A percentile compares a stretch with the other conserved stretches of the same genome.
Conservation (phyloP, 495 filamentous ascomycete species). For the Lichenothelia convexa region DNA sequence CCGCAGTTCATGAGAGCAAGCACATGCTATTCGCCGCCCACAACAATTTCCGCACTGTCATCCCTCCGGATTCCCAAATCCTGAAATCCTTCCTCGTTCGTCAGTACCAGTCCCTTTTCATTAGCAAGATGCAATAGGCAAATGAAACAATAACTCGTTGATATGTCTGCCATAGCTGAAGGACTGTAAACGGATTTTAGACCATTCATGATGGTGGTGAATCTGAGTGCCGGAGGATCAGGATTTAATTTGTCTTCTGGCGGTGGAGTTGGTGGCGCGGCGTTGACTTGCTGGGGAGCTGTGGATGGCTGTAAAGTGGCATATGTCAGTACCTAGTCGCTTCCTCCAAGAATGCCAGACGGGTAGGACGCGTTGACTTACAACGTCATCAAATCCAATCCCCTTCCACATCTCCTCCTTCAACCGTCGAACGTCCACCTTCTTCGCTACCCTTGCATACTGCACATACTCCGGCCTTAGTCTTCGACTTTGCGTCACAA, state of each 20-base stretch:
- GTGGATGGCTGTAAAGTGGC: too few relatives aligned
- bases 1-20: too few relatives aligned
- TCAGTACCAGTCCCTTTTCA: slow-evolving; percentile 70
- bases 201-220: slow-evolving; percentile 79
- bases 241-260: slow-evolving; percentile 14
- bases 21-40: neutral
- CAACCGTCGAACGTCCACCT: slow-evolving; percentile 87
- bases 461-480: slow-evolving; percentile 87
- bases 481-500: slow-evolving; percentile 75
- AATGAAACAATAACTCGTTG: slow-evolving; percentile 94
- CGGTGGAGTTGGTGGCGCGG: slow-evolving; percentile 5
- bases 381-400: slow-evolving; percentile 42
- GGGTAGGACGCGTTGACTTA: neutral
- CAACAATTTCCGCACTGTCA: neutral
- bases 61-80: slow-evolving; percentile 25
- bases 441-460: slow-evolving; percentile 91
- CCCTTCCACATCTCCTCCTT: slow-evolving; percentile 96
- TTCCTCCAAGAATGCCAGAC: slow-evolving; percentile 3
- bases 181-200: slow-evolving; percentile 73
- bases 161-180: slow-evolving; percentile 77
- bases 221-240: slow-evolving; percentile 35
- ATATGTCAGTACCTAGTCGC: too few relatives aligned
- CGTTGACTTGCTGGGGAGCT: too few relatives aligned
- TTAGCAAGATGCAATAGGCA: slow-evolving; percentile 91
- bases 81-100: slow-evolving; percentile 28